Evolutionary conservation across 2,329 filamentous ascomycete species (phyloP), one percentile per base, ranked within the genome.

Genomic region (Chaetoscypha palmicola): DNA sequence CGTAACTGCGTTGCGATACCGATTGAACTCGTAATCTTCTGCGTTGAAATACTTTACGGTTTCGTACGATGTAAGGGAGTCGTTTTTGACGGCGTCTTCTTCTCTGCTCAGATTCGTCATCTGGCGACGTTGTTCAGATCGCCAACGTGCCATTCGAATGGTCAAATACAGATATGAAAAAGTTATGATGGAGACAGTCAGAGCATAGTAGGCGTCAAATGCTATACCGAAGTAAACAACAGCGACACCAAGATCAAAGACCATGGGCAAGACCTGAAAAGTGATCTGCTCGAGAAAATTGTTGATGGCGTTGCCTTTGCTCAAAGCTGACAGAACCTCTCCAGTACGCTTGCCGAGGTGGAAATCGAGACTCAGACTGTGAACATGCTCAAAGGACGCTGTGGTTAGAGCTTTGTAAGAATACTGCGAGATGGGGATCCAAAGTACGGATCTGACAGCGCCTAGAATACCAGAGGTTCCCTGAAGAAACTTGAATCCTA

Each of bases 61-160:
- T 68, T 98, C 92, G 64, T 97, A 98, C n/a, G 89, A 94, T 50
- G 92, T 89, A 70, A 98, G 92, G 0, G 92, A 97, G 64, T 98
- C 92, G 62, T 96, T 97, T 67, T 97, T 97, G 55, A 97, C 89
- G 5, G 92, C 92, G 65, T 96, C 91, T 66, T 96, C 89, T 66
- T 96, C 89, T 51, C 92, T 78, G 55, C 92, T 89, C 11, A 89
- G 87, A 62, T 96, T 97, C 39, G 91, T 91, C 84, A 96, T 96
- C 59, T 91, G 79, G 48, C 92, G 79, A 57, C 92, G 81, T 58
- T 95, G 87, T 58, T 94, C 87, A 5, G 90, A 87, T 56, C 92
- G 78, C 70, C 89, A 95, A 49, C 91, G 85, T 12, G 92, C 91
- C 83, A 98, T 89, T 52, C 90, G 86, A 56, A 98, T 88, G 5